Conservation (phyloP, 805 yeast genomes). For the Teunomyces stri region DNA sequence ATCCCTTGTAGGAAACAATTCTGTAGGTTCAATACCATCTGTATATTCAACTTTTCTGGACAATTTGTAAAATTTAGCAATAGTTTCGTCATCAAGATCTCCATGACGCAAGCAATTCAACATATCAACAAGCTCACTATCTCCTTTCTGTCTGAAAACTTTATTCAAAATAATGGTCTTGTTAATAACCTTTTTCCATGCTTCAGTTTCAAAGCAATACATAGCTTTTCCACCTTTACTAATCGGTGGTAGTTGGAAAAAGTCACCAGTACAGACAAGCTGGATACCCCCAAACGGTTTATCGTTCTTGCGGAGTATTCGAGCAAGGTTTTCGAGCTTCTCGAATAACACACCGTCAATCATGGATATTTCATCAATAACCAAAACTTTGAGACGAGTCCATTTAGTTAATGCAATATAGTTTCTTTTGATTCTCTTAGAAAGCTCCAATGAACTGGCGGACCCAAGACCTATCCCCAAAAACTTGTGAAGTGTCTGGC, state of each 20-base stretch:
- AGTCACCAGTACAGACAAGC: conserved; percentile 88
- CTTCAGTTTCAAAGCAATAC: conserved; percentile 72
- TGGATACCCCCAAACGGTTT: conserved; percentile 94
- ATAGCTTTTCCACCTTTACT: conserved; percentile 31
- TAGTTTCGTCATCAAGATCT: conserved; percentile 48
- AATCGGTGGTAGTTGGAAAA: conserved; percentile 94
- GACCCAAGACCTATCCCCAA: conserved; percentile 82
- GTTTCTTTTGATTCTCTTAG: conserved; percentile 48
- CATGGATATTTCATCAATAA: conserved; percentile 95
- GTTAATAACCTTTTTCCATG: conserved; percentile 65
- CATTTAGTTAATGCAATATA: conserved; percentile 51
- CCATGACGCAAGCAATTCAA: conserved; percentile 82
- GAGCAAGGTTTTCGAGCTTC: conserved; percentile 70
- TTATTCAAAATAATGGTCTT: conserved; percentile 68
- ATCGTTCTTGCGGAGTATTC: conserved; percentile 46
- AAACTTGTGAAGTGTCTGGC: conserved; percentile 81
- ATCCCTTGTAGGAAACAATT: conserved; percentile 76
- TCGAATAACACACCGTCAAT: conserved; percentile 76
- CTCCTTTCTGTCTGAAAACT: conserved; percentile 89
- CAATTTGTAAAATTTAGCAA: conserved; percentile 48
- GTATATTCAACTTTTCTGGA: conserved; percentile 55
- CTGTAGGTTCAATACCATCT: conserved; percentile 87
- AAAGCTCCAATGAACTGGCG: conserved; percentile 46
- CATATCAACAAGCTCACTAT: conserved; percentile 69
- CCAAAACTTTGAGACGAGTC: conserved; percentile 65